A percentile compares a stretch with the other conserved stretches of the same genome.
phyloP scores from a whole-genome alignment of 257 asterid genomes.

The Avicennia marina region DNA sequence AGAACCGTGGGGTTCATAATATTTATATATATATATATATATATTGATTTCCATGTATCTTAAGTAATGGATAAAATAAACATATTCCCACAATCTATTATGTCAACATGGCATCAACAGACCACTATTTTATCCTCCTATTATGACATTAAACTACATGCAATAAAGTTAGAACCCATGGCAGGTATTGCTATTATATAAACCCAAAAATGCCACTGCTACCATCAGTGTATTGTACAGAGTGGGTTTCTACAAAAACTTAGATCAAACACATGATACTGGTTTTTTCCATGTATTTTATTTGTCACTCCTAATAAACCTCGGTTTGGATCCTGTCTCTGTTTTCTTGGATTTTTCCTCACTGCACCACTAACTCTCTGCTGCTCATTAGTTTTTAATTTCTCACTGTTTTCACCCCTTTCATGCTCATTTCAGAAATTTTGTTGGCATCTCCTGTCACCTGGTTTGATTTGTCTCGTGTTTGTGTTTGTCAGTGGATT shows the following conservation, averaged over 20 bases:
- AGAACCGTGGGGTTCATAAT: too few species aligned
- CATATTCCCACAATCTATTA: not conserved
- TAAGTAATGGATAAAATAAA: not conserved
- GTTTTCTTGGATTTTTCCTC: too few species aligned
- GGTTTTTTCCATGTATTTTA: not conserved
- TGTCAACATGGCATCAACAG: not conserved
- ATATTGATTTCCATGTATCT: not conserved
- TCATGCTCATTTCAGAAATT: too few species aligned
- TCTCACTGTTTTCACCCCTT: too few species aligned
- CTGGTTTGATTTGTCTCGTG: not conserved
- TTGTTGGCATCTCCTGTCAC: not conserved
- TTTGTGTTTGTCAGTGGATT: not conserved
- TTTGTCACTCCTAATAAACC: too few species aligned
- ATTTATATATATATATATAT: too few species aligned
- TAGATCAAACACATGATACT: not conserved
- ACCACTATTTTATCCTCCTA: not conserved
- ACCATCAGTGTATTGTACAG: too few species aligned
- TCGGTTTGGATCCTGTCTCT: too few species aligned
- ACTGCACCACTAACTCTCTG: too few species aligned
- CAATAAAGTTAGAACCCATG: not conserved
- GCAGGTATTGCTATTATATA: too few species aligned
- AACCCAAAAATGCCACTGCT: not conserved
- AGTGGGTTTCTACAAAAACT: not conserved
- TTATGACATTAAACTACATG: not conserved
- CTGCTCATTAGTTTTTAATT: too few species aligned